A percentile compares a stretch with the other conserved stretches of the same genome.
These are phyloP conservation scores for Sisymbrium irio DNA, from an alignment of 345 rosid species.

Conservation along the genomic window DNA sequence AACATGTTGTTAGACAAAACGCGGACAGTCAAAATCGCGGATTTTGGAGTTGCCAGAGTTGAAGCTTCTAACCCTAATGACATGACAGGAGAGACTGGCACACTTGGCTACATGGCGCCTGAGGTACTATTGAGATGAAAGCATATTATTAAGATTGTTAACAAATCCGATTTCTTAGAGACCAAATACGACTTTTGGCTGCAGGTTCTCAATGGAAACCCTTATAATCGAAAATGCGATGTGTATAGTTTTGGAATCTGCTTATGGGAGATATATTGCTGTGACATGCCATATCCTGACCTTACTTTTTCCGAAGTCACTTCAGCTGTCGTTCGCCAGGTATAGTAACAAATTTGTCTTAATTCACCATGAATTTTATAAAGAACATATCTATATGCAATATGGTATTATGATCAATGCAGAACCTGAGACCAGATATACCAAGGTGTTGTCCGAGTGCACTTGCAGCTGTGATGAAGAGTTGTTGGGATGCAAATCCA, in stretches of 20 bases:
- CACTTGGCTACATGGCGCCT: constrained; percentile 99
- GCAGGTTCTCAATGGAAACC: constrained; percentile 94
- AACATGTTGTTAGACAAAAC: constrained; percentile 93
- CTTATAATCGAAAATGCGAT: constrained; percentile 95
- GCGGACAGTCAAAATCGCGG: constrained; percentile 85
- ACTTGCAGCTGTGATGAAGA: constrained; percentile 85
- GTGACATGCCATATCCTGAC: constrained; percentile 98
- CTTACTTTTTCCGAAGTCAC: constrained; percentile 96
- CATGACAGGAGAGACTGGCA: constrained; percentile 99
- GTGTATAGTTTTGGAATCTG: constrained; percentile 97
- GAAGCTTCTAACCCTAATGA: constrained; percentile 99
- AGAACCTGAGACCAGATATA: constrained; percentile 96
- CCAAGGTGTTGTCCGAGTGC: constrained; percentile 96
- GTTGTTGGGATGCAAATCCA: constrained; percentile 96
- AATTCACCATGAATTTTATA: background rate
- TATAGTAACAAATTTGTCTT: constrained; percentile 14
- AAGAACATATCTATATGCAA: background rate
- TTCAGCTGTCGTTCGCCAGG: constrained; percentile 97
- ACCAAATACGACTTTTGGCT: background rate
- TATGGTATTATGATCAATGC: constrained; percentile 28
- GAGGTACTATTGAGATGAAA: constrained; percentile 52
- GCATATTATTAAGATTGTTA: background rate
- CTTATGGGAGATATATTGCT: constrained; percentile 96
- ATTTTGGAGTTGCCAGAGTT: constrained; percentile 97
- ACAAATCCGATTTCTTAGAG: background rate